Evolutionary conservation across 495 filamentous ascomycete genomes (phyloP).

Genomic region (Aspergillus bridgeri): DNA sequence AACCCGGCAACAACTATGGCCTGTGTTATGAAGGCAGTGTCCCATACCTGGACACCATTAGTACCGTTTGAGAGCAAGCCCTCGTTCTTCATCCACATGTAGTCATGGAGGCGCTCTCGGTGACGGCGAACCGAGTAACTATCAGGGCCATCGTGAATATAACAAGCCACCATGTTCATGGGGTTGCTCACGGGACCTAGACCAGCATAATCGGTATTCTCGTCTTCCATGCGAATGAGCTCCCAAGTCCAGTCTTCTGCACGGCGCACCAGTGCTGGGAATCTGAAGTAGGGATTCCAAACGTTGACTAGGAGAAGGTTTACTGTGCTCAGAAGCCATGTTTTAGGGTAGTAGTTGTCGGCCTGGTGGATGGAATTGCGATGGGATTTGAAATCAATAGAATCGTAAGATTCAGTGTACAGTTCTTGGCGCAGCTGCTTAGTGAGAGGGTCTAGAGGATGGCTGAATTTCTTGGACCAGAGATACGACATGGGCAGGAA

Average conservation of each 20-base stretch:
- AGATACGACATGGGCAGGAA: conserved; percentile 90
- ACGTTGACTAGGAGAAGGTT: conserved; percentile 76
- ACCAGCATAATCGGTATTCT: conserved; percentile 83
- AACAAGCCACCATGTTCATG: conserved; percentile 83
- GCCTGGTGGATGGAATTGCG: conserved; percentile 74
- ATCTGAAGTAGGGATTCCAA: conserved; percentile 71
- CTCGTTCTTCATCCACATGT: conserved; percentile 86
- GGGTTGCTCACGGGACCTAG: conserved; percentile 86
- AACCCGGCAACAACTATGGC: conserved; percentile 74
- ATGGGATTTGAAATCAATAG: conserved; percentile 70
- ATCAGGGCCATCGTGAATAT: conserved; percentile 76
- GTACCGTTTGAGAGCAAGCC: conserved; percentile 95
- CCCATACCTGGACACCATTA: conserved; percentile 95
- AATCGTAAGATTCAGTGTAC: conserved; percentile 74
- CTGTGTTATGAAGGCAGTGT: conserved; percentile 87
- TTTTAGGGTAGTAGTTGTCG: conserved; percentile 94
- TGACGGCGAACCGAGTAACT: conserved; percentile 74
- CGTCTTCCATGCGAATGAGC: conserved; percentile 83
- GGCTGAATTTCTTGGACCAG: conserved; percentile 73
- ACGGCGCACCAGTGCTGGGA: conserved; percentile 50
- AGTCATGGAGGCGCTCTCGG: conserved; percentile 76
- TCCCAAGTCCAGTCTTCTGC: conserved; percentile 75
- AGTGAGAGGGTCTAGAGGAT: conserved; percentile 67
- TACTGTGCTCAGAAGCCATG: conserved; percentile 69
- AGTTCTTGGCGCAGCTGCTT: conserved; percentile 75